phyloP scores from a whole-genome alignment of 768 basidiomycete species.

The Trametes coccinea region DNA sequence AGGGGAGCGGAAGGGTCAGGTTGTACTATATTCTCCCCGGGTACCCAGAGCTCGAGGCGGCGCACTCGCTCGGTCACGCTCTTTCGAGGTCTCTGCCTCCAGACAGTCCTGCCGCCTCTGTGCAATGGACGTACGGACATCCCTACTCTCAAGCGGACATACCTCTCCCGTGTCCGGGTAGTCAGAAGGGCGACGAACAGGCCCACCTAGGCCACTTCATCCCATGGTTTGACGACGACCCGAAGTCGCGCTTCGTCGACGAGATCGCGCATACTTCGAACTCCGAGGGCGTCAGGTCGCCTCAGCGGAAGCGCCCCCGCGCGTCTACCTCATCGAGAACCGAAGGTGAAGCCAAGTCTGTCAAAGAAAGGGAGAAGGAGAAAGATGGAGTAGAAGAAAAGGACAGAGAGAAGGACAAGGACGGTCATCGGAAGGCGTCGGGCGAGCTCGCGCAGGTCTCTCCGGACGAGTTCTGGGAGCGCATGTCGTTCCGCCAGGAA shows the following conservation, averaged over 20 bases:
- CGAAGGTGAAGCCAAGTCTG: conserved; percentile 6
- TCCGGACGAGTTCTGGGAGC: conserved; percentile 92
- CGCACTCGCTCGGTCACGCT: conserved; percentile 50
- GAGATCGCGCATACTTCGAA: conserved; percentile 80
- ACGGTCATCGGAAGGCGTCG: conserved; percentile 28
- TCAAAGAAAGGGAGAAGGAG: conserved; percentile 27
- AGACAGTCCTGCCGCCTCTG: conserved; percentile 13
- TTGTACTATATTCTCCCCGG: conserved; percentile 73
- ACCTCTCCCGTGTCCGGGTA: conserved; percentile 50
- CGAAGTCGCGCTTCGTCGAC: conserved; percentile 91
- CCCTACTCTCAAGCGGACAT: conserved; percentile 56
- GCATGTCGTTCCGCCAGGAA: conserved; percentile 95
- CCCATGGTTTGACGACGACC: conserved; percentile 95
- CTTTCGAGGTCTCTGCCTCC: conserved; percentile 22
- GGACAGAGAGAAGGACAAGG: conserved; percentile 32
- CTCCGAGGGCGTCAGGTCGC: conserved; percentile 57
- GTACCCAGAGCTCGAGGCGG: conserved; percentile 66
- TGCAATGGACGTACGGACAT: conserved; percentile 75
- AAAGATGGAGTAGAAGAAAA: conserved; percentile 26
- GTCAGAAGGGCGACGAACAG: conserved; percentile 27
- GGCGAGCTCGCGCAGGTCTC: conserved; percentile 62
- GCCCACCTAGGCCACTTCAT: conserved; percentile 70
- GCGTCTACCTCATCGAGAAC: conserved; percentile 20
- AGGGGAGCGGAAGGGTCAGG: conserved; percentile 33
- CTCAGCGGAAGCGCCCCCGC: conserved; percentile 58